Percentiles rank a stretch among this genome's conserved stretches.
Conservation (phyloP, 192 early-diverging fungal species). For the Backusella psychrophila region DNA sequence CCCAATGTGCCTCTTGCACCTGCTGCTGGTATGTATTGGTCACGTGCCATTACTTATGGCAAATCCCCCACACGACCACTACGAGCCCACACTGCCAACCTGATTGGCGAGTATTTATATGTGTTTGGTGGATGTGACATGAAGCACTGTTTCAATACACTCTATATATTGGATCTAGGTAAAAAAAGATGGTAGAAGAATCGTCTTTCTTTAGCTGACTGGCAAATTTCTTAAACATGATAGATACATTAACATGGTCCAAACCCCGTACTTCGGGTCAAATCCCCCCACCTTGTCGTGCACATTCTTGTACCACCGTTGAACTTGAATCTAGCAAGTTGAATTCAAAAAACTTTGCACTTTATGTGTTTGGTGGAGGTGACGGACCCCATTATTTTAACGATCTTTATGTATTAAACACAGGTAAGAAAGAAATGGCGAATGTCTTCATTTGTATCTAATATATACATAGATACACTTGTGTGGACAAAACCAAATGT, state of each 20-base stretch:
- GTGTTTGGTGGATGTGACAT: constrained; percentile 90
- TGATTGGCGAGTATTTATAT: constrained; percentile 72
- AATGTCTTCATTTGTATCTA: too few relatives aligned
- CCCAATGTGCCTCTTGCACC: constrained; percentile 49
- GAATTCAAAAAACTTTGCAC: constrained; percentile 22
- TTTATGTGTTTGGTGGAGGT: constrained; percentile 87
- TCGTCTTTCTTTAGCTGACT: not conserved
- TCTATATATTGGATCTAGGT: constrained; percentile 82
- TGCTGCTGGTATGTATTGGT: constrained; percentile 83
- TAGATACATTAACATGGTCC: constrained; percentile 83
- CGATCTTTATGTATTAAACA: constrained; percentile 75
- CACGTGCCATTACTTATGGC: constrained; percentile 59
- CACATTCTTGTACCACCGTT: constrained; percentile 75
- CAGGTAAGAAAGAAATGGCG: constrained; percentile 36
- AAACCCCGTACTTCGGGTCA: constrained; percentile 66
- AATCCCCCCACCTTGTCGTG: constrained; percentile 71
- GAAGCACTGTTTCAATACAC: constrained; percentile 66
- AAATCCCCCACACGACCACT: constrained; percentile 56
- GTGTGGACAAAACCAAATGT: constrained; percentile 69
- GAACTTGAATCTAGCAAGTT: constrained; percentile 38
- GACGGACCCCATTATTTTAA: constrained; percentile 86
- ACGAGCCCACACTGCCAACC: constrained; percentile 77
- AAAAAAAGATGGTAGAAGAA: constrained; percentile 13
- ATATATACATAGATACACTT: constrained; percentile 44
- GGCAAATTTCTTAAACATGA: not conserved